These are phyloP conservation scores for Ceratocystis eucalypticola DNA, from an alignment of 2,329 filamentous ascomycete species.

Conservation along the genomic window DNA sequence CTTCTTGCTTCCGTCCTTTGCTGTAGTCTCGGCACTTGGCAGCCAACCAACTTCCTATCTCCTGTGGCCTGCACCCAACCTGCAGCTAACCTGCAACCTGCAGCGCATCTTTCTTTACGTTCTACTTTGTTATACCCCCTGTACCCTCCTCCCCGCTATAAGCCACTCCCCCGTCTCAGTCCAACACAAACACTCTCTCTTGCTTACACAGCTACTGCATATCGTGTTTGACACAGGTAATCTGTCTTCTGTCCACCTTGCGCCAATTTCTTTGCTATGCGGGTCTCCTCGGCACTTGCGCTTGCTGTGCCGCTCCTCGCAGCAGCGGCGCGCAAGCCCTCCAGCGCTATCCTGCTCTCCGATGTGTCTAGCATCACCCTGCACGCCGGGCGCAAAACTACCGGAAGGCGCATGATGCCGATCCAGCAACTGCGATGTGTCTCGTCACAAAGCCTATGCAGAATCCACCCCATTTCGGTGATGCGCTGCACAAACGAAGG, in stretches of 20 bases:
- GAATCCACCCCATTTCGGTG: constrained; percentile 47
- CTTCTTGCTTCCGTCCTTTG: too few species aligned
- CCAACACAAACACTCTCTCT: neutral
- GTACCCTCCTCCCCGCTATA: too few species aligned
- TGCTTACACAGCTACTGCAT: neutral
- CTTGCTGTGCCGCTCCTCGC: neutral
- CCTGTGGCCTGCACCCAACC: too few species aligned
- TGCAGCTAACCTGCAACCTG: neutral
- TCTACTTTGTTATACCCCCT: too few species aligned
- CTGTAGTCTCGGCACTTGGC: too few species aligned
- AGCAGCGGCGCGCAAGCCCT: neutral
- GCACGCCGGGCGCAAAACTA: constrained; percentile 50
- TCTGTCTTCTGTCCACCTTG: neutral
- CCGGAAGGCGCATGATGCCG: constrained; percentile 59
- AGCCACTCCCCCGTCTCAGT: too few species aligned
- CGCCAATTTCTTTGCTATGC: neutral
- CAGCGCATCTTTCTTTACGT: too few species aligned
- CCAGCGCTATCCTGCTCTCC: constrained; percentile 43
- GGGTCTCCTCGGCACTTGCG: neutral
- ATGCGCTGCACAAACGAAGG: constrained; percentile 88
- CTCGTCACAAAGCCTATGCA: constrained; percentile 49
- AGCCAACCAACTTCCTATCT: neutral
- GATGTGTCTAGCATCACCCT: constrained; percentile 67
- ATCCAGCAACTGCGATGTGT: constrained; percentile 70
- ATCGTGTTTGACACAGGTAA: neutral